Evolutionary conservation across 345 rosid genomes (phyloP).

Genomic region (Arabidopsis thaliana): DNA sequence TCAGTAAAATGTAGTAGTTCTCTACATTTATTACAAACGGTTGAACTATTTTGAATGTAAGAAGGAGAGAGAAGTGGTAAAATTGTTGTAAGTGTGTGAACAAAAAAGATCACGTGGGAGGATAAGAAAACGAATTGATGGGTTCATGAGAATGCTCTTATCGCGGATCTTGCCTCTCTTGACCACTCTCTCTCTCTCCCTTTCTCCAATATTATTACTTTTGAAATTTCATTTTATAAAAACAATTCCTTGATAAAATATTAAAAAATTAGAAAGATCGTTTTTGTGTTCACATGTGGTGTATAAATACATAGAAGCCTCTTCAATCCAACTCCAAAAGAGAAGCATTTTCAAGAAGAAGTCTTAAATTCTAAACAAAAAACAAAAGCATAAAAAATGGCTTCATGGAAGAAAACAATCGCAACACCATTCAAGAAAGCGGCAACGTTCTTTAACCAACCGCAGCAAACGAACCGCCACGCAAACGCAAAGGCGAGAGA

Average conservation of each 20-base stretch:
- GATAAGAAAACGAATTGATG: slow-evolving; percentile 50
- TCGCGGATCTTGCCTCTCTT: slow-evolving; percentile 79
- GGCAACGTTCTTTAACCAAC: slow-evolving; percentile 72
- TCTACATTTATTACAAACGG: slow-evolving; percentile 5
- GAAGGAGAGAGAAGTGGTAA: slow-evolving; percentile 3
- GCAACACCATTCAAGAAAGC: slow-evolving; percentile 82
- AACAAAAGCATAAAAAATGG: slow-evolving; percentile 46
- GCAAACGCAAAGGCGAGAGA: slow-evolving; percentile 41
- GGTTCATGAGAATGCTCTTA: slow-evolving; percentile 61
- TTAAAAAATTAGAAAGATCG: background rate
- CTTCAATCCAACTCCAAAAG: slow-evolving; percentile 28
- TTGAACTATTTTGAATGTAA: slow-evolving; percentile 6
- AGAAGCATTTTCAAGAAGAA: background rate
- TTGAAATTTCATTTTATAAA: background rate
- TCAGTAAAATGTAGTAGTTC: background rate
- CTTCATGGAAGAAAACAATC: slow-evolving; percentile 89
- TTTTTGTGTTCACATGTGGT: slow-evolving; percentile 43
- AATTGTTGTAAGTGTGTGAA: slow-evolving; percentile 27
- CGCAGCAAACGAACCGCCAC: slow-evolving; percentile 54
- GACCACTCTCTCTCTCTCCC: slow-evolving; percentile 36
- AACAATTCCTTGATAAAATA: background rate
- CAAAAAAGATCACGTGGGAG: slow-evolving; percentile 47
- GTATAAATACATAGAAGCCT: slow-evolving; percentile 41
- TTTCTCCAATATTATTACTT: slow-evolving; percentile 24
- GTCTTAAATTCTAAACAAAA: background rate